phyloP scores from a whole-genome alignment of 169 alveolate genomes.

The Prorocentrum cordatum region DNA sequence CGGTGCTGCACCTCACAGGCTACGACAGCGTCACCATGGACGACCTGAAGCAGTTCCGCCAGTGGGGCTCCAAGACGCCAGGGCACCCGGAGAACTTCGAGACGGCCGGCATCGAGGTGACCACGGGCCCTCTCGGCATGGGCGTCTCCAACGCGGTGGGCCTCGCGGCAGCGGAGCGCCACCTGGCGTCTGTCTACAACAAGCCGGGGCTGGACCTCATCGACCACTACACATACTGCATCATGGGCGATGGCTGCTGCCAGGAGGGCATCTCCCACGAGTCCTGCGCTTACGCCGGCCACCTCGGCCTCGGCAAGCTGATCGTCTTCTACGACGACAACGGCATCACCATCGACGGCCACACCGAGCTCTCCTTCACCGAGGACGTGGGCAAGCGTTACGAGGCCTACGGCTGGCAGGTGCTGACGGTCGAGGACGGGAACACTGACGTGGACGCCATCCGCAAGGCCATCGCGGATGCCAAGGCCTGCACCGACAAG shows the following conservation, averaged over 20 bases:
- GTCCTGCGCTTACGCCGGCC: slow-evolving; percentile 82
- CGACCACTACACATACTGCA: slow-evolving; percentile 72
- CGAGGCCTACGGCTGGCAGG: slow-evolving; percentile 29
- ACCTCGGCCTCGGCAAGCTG: slow-evolving; percentile 76
- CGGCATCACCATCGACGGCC: too few species aligned
- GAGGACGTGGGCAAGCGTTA: background rate
- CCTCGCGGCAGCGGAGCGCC: slow-evolving; percentile 72
- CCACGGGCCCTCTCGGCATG: slow-evolving; percentile 77
- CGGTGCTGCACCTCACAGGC: slow-evolving; percentile 17
- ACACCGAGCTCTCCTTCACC: too few species aligned
- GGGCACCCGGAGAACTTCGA: slow-evolving; percentile 43
- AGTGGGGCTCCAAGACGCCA: slow-evolving; percentile 48
- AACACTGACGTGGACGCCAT: background rate
- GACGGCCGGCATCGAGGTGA: slow-evolving; percentile 75
- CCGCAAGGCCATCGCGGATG: slow-evolving; percentile 23
- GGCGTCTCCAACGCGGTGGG: slow-evolving; percentile 77
- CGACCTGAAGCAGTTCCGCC: slow-evolving; percentile 74
- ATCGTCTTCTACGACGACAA: too few species aligned
- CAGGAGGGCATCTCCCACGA: slow-evolving; percentile 76
- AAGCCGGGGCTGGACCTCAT: slow-evolving; percentile 56
- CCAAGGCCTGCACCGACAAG: slow-evolving; percentile 31
- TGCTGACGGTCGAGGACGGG: background rate
- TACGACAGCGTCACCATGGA: slow-evolving; percentile 69
- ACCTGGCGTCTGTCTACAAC: slow-evolving; percentile 74
- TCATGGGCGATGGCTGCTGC: slow-evolving; percentile 75